A percentile compares a stretch with the other conserved stretches of the same genome.
phyloP scores from a whole-genome alignment of 345 rosid species.

The Citrus trifoliata region DNA sequence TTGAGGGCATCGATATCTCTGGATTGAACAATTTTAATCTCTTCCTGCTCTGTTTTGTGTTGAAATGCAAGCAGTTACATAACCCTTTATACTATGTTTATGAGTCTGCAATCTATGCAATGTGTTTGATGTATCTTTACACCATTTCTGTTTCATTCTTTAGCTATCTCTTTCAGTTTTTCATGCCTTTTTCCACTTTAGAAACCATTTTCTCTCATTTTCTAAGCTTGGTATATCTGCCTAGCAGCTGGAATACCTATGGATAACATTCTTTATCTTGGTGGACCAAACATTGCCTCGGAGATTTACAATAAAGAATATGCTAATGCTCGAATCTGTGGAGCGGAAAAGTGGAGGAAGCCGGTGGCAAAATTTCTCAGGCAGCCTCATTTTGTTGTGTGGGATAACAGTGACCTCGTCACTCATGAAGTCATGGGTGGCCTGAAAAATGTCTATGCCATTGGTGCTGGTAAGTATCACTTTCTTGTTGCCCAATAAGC shows the following conservation, averaged over 20 bases:
- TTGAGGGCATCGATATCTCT: background rate
- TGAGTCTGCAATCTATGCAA: background rate
- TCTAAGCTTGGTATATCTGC: conserved; percentile 3
- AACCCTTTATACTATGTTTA: background rate
- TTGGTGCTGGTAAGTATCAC: conserved; percentile 65
- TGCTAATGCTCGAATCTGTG: conserved; percentile 83
- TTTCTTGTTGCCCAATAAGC: background rate
- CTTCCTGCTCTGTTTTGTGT: background rate
- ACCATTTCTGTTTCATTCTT: background rate
- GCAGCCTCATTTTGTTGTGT: conserved; percentile 71
- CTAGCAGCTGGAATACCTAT: conserved; percentile 58
- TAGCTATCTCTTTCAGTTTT: background rate
- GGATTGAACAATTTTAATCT: background rate
- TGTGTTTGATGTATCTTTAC: background rate
- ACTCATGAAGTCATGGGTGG: conserved; percentile 93
- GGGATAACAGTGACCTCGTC: conserved; percentile 83
- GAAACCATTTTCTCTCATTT: background rate
- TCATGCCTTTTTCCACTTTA: background rate
- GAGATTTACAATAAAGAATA: conserved; percentile 79
- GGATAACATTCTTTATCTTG: conserved; percentile 75
- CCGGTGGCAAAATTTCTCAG: conserved; percentile 67
- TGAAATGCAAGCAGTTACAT: background rate
- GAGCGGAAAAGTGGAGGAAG: conserved; percentile 75
- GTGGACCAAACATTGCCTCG: conserved; percentile 82
- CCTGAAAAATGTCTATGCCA: conserved; percentile 82